Evolutionary conservation across 2,329 filamentous ascomycete genomes (phyloP).

Genomic region (Colletotrichum shisoi): DNA sequence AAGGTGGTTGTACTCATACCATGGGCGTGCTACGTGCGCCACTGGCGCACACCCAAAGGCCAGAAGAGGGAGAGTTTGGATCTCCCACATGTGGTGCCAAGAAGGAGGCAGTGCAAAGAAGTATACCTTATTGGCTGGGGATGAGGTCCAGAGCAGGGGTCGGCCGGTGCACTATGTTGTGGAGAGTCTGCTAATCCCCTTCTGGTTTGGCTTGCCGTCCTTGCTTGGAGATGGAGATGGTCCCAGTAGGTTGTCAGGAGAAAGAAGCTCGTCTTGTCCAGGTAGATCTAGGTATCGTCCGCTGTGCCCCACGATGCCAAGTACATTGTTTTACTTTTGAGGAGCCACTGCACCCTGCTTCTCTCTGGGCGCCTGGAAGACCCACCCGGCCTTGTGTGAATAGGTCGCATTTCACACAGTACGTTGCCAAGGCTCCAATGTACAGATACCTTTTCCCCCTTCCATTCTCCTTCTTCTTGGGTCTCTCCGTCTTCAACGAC

Average conservation of each 20-base stretch:
- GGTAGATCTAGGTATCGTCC: slow-evolving; percentile 24
- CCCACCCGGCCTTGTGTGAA: background rate
- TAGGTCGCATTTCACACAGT: background rate
- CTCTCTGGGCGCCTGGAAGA: background rate
- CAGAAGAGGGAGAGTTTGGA: slow-evolving; percentile 33
- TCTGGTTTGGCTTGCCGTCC: slow-evolving; percentile 24
- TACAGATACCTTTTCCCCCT: background rate
- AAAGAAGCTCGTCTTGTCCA: slow-evolving; percentile 9
- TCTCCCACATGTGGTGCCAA: slow-evolving; percentile 39
- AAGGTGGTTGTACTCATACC: slow-evolving; percentile 18
- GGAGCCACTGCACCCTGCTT: background rate
- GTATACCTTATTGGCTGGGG: slow-evolving; percentile 34
- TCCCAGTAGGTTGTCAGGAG: slow-evolving; percentile 37
- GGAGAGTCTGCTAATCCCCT: slow-evolving; percentile 21
- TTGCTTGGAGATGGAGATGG: slow-evolving; percentile 25
- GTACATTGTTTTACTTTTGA: slow-evolving; percentile 20
- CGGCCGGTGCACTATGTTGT: slow-evolving; percentile 7
- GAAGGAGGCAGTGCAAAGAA: slow-evolving; percentile 40
- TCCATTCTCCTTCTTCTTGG: background rate
- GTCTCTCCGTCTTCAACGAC: background rate
- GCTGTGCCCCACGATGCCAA: background rate
- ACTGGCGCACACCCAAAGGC: background rate
- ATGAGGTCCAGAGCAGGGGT: slow-evolving; percentile 17
- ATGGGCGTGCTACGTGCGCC: background rate
- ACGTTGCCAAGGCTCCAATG: slow-evolving; percentile 11